These are phyloP conservation scores for Talaromyces pinophilus DNA, from an alignment of 2,329 filamentous ascomycete species.

Conservation along the genomic window DNA sequence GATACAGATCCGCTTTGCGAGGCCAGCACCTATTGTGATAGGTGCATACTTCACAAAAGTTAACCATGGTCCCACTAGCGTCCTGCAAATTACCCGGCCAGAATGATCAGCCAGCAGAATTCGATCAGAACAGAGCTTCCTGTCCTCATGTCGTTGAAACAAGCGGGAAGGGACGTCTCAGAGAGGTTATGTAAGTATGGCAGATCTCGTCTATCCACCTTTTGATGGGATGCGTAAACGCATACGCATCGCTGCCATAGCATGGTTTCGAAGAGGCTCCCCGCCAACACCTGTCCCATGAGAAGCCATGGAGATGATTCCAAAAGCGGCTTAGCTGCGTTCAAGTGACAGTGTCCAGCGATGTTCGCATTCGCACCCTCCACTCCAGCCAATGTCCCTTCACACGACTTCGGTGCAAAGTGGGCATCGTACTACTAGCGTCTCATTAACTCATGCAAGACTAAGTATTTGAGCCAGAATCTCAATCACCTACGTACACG, in stretches of 20 bases:
- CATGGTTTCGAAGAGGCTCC: background rate
- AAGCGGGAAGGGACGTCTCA: background rate
- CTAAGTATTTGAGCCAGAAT: no score
- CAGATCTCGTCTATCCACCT: background rate
- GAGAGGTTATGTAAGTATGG: background rate
- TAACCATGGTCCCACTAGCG: background rate
- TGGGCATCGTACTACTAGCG: no score
- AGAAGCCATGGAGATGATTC: background rate
- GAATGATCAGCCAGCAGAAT: background rate
- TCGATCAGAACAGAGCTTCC: background rate
- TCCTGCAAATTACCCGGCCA: background rate
- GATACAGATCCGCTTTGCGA: background rate
- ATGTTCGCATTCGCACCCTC: no score
- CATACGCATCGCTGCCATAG: background rate
- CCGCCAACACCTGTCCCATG: background rate
- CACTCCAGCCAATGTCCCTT: no score
- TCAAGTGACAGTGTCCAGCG: no score
- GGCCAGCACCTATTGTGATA: background rate
- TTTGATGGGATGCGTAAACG: background rate
- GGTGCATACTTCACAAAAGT: background rate
- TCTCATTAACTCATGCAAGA: no score
- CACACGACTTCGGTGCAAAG: no score
- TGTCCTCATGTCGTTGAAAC: background rate
- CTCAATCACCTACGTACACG: no score
- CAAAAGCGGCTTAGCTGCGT: background rate